A percentile compares a stretch with the other conserved stretches of the same genome.
These are phyloP conservation scores for Isabelozyma heimii DNA, from an alignment of 805 yeast genomes.

Conservation along the genomic window DNA sequence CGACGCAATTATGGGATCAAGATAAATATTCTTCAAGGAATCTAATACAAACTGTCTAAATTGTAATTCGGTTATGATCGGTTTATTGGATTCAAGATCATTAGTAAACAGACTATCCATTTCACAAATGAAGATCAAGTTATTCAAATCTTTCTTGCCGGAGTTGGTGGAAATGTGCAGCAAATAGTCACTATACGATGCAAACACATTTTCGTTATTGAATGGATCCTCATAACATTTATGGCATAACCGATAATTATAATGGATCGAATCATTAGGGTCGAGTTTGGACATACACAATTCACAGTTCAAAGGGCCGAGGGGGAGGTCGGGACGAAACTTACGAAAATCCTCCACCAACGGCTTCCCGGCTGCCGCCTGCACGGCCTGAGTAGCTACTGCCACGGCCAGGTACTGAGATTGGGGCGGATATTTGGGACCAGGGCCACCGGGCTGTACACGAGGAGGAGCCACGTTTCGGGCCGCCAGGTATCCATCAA, in stretches of 20 bases:
- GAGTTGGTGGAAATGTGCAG: slow-evolving; percentile 12
- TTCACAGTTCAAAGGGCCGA: slow-evolving; percentile 16
- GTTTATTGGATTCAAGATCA: slow-evolving; percentile 17
- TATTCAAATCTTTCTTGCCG: slow-evolving; percentile 9
- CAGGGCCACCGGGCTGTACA: slow-evolving; percentile 3
- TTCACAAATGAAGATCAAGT: slow-evolving; percentile 17
- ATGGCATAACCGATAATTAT: slow-evolving; percentile 25
- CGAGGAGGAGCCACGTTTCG: background rate
- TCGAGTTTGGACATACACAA: slow-evolving; percentile 23
- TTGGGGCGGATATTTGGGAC: slow-evolving; percentile 6
- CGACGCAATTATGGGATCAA: slow-evolving; percentile 40
- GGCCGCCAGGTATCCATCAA: background rate
- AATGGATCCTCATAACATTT: slow-evolving; percentile 29
- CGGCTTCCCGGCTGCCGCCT: background rate
- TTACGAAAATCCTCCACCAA: background rate
- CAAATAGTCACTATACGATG: slow-evolving; percentile 27
- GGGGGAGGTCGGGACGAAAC: background rate
- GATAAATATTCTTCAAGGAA: slow-evolving; percentile 31
- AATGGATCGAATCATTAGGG: slow-evolving; percentile 19
- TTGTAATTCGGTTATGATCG: slow-evolving; percentile 28
- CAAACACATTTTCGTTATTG: slow-evolving; percentile 20
- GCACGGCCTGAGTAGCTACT: background rate
- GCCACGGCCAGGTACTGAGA: background rate
- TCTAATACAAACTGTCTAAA: slow-evolving; percentile 32
- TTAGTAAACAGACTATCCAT: slow-evolving; percentile 17